phyloP scores from a whole-genome alignment of 306 rosid genomes.

The Calophaca sinica region DNA sequence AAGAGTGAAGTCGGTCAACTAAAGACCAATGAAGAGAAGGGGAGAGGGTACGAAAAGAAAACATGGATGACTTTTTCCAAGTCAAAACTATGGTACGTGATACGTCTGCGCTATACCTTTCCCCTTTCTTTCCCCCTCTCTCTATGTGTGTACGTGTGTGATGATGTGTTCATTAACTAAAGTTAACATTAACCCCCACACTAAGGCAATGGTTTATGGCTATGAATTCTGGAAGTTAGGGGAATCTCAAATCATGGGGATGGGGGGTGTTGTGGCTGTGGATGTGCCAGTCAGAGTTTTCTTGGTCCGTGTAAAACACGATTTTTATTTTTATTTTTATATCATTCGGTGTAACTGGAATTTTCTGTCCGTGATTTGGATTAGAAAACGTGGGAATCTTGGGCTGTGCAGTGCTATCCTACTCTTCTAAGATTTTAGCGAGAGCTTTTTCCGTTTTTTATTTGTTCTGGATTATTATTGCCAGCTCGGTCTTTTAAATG shows the following conservation, averaged over 20 bases:
- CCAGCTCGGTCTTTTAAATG: slow-evolving; percentile 39
- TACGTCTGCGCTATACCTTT: slow-evolving; percentile 43
- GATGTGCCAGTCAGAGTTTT: slow-evolving; percentile 2
- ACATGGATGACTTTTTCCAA: slow-evolving; percentile 56
- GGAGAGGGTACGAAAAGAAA: neutral
- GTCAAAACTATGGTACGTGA: slow-evolving; percentile 62
- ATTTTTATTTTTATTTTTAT: neutral
- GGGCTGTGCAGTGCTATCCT: neutral
- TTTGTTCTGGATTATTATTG: neutral
- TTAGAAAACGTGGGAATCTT: slow-evolving; percentile 37
- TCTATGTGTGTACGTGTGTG: neutral
- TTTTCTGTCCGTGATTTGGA: slow-evolving; percentile 20
- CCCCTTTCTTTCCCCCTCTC: neutral
- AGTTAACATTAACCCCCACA: neutral
- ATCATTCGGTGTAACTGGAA: neutral
- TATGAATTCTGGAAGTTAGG: neutral
- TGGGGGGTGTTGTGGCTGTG: slow-evolving; percentile 18
- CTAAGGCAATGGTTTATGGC: neutral
- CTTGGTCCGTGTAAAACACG: slow-evolving; percentile 45
- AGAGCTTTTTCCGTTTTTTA: neutral
- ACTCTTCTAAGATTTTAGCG: neutral
- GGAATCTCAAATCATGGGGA: neutral
- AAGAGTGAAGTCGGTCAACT: slow-evolving; percentile 86
- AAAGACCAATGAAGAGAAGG: slow-evolving; percentile 26
- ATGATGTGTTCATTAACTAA: neutral